Evolutionary conservation across 2,329 filamentous ascomycete genomes (phyloP).

Genomic region (Talaromyces albobiverticillius): DNA sequence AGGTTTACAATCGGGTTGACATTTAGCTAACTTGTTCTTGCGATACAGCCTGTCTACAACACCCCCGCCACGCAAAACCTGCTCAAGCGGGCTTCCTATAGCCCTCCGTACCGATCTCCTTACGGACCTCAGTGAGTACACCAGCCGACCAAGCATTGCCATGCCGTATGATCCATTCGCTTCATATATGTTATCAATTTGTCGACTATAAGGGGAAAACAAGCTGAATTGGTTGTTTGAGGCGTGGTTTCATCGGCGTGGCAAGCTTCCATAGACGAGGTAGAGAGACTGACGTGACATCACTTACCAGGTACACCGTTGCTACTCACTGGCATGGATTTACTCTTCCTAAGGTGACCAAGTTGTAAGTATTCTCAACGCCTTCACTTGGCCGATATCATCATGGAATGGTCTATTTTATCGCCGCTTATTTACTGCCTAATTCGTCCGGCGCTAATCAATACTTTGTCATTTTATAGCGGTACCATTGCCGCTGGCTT

Average conservation of each 20-base stretch:
- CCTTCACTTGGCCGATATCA: no score
- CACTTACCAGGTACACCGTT: conserved; percentile 47
- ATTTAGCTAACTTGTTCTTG: not conserved
- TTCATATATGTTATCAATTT: no score
- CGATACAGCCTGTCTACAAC: conserved; percentile 10
- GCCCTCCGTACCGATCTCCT: conserved; percentile 12
- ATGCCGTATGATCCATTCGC: not conserved
- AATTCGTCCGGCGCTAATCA: no score
- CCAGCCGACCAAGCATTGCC: not conserved
- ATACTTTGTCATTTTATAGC: conserved; percentile 26
- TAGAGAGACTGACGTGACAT: conserved; percentile 2
- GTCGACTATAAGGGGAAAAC: no score
- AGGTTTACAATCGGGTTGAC: no score
- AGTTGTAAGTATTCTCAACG: conserved; percentile 7
- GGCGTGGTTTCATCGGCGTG: no score
- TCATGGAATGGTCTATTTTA: no score
- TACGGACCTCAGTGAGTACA: conserved; percentile 16
- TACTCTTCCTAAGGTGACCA: conserved; percentile 36
- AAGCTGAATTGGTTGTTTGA: not conserved
- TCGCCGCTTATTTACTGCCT: no score
- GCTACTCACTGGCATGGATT: conserved; percentile 50
- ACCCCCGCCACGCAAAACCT: conserved; percentile 9
- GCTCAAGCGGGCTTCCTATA: conserved; percentile 13
- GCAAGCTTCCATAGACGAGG: not conserved
- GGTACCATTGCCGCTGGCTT: conserved; percentile 52